Base-by-base conservation (phyloP, 331 rosid species). In the Dryas integrifolia region DNA sequence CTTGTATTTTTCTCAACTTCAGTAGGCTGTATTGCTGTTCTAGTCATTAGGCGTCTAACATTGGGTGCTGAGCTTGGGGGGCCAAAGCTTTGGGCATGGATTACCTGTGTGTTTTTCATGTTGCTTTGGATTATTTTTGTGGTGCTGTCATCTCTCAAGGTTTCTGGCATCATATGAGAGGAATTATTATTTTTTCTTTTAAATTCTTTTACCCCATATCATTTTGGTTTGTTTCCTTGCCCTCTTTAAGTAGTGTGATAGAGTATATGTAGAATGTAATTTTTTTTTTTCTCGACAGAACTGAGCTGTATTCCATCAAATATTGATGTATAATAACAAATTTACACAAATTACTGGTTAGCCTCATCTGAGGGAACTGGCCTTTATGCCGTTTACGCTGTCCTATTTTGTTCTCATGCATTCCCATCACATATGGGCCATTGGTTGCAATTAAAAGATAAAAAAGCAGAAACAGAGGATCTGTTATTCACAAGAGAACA, bases 61-160 rank as follows among this genome's bases (percentile, higher is more conserved):
- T 78, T 94, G 69, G 97, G 97, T 3, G 98, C 96, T 56, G 96
- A 91, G 80, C 89, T 94, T 46, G 97, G 98, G 74, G 97, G 98
- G 66, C 97, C 98, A 51, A 91, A 77, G 87, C 80, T 81, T 63
- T 94, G 97, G 97, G 97, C 98, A 3, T 88, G 98, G 97, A 21
- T 85, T 73, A 91, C 98, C n/a, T 78, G 40, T 51, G 78, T 50
- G 5, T 91, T 72, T 80, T 88, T 94, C 83, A 89, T 91, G 86
- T 69, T 88, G 44, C 83, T 94, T 51, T 91, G 97, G 98, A 4
- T 91, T 58, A 83, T 88, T 76, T 91, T 94, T 85, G 81, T 91
- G 45, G 87, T 88, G 46, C 80, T 91, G 12, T 91, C 98, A 73
- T 94, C 97, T 18, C 90, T 94, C 40, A 83, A 74, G 77, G 87